Evolutionary conservation across 345 rosid species (phyloP), one percentile per base, ranked within the genome.

Genomic region (Corchorus olitorius): DNA sequence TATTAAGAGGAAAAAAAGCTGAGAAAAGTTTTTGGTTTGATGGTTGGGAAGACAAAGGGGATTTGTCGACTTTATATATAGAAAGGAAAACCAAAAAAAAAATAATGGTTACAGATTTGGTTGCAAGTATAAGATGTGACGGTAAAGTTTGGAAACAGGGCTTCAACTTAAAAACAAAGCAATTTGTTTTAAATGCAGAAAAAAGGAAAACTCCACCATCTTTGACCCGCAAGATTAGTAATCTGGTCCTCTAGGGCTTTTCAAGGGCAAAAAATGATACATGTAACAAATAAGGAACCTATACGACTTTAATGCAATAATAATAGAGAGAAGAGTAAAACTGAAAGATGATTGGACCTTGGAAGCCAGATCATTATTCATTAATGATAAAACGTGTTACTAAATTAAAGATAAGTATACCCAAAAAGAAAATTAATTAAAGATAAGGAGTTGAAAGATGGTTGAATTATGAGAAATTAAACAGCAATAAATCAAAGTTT

Each of bases 131-230:
- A 61, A 27, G 76, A 61, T 68, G 78, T 75, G 71, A 53, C 59
- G 43, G 14, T 50, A 39, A 70, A 79, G 71, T 35, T 27, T 49
- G 33, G 39, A 12, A 27, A 45, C 76, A 39, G 75, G 13, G 16
- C 70, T 77, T 74, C 75, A 77, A 41, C 75, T 58, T 72, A 5
- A 33, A 69, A 33, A 5, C 60, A 69, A 69, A 34, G 60, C 73
- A 69, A 69, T 16, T 50, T 6, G 73, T 39, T 33, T 16, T 37
- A 14, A 49, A 15, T 68, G 41, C 20, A 68, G 58, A 14, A 41
- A 11, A 48, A 49, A 49, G 1, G 3, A 17, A 12, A 41, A 65
- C 17, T 3, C 35, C 8, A 20, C 71, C 71, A 66, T 46, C 35
- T 45, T 66, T 66, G 71, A 66, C 54, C 37, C 37, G 15, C 4